phyloP scores from a whole-genome alignment of 1,139 yeast species.

The Pichia terricola region DNA sequence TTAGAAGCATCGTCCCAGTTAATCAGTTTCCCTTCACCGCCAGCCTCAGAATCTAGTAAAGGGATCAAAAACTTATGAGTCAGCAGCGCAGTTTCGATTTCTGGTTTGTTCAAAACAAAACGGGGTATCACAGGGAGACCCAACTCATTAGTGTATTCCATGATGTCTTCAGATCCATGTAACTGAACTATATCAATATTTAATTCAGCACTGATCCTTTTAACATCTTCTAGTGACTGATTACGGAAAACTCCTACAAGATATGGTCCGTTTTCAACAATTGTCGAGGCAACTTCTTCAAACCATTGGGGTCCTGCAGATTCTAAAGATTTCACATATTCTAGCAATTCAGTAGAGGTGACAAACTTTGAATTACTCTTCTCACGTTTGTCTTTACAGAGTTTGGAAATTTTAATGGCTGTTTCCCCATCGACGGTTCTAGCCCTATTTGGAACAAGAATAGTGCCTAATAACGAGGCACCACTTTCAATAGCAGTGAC shows the following conservation, averaged over 20 bases:
- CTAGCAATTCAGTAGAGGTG: constrained; percentile 16
- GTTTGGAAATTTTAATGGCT: constrained; percentile 45
- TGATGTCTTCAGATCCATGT: constrained; percentile 74
- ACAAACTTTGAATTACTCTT: constrained; percentile 14
- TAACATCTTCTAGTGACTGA: constrained; percentile 59
- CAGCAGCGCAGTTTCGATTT: constrained; percentile 23
- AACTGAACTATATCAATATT: constrained; percentile 73
- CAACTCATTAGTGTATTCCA: constrained; percentile 32
- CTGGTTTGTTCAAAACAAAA: constrained; percentile 51
- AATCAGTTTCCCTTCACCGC: constrained; percentile 79
- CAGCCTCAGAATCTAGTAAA: constrained; percentile 76
- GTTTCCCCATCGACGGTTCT: constrained; percentile 52
- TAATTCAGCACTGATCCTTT: constrained; percentile 35
- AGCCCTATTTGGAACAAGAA: constrained; percentile 71
- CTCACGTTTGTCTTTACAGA: constrained; percentile 21
- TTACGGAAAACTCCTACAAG: constrained; percentile 88
- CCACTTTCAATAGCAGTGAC: constrained; percentile 55
- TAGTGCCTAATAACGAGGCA: constrained; percentile 74
- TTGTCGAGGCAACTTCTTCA: constrained; percentile 23
- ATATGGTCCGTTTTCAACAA: constrained; percentile 51
- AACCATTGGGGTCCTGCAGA: constrained; percentile 30
- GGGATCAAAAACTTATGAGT: constrained; percentile 39
- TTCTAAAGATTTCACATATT: constrained; percentile 5
- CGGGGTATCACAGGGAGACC: constrained; percentile 60
- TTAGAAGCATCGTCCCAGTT: constrained; percentile 53